Base-by-base conservation (phyloP, 108 stramenopile species). In the Cyclotella sp. region DNA sequence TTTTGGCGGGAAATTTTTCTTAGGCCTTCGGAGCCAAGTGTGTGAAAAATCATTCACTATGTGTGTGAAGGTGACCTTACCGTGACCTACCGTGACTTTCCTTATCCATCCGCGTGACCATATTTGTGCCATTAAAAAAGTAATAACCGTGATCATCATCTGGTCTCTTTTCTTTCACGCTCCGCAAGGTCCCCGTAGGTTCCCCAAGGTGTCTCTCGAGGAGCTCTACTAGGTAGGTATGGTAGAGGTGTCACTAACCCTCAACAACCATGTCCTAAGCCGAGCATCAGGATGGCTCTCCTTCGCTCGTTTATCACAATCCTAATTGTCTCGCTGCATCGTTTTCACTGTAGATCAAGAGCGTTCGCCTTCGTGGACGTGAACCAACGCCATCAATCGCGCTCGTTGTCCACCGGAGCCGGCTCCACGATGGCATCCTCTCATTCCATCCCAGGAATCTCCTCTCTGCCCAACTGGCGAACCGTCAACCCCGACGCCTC, bases 391-490 rank as follows among this genome's bases (percentile, higher is more conserved):
- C 34, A 39, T 39, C 34, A 4, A 29, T 34, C 7, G 11, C 29
- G n/a, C 60, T 12, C 12, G 13, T 13, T 15, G 29, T 10, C 34
- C 60, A 39, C 12, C 12, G 8, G 3, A 0, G 34, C 60, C 12
- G 60, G 30, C 5, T 15, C 45, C 43, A 46, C 22, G 16, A 45
- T 47, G 63, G 43, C 63, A 24, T 45, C 63, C 9, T 64, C 63
- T 40, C 29, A 62, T 16, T 62, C 61, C 29, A 41, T 8, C 63
- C 2, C 44, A 64, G 21, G 49, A 8, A 51, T 46, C 29, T 49
- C 40, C 13, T 42, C 47, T 0, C 58, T 66, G 45, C 68, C 76
- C 46, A 68, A 69, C 57, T 76, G 76, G 76, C 58, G 76, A 18
- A 57, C 34, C 39, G 39, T 69, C 45, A 40, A 66, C 19, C 42